Evolutionary conservation across 331 rosid genomes (phyloP).

Genomic region (Dryas integrifolia): DNA sequence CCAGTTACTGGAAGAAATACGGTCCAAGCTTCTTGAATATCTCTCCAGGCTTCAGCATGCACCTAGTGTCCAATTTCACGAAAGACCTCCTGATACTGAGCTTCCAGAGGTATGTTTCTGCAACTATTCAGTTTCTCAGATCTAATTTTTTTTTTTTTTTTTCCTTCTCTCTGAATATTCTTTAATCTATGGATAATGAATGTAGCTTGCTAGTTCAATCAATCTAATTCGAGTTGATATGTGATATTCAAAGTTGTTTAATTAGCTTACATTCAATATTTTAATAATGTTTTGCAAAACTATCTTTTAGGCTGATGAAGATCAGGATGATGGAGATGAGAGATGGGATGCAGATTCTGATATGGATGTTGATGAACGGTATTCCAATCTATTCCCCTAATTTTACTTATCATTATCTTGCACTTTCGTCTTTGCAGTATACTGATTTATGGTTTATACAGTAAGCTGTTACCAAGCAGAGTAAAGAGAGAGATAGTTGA

Average conservation of each 20-base stretch:
- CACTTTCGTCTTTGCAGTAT: slow-evolving; percentile 14
- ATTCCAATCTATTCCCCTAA: slow-evolving; percentile 20
- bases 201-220: neutral
- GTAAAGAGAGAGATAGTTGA: slow-evolving; percentile 73
- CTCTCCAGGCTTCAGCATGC: slow-evolving; percentile 90
- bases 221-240: neutral
- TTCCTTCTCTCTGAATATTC: slow-evolving; percentile 2
- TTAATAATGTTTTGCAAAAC: neutral
- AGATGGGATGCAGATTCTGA: slow-evolving; percentile 76
- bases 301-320: slow-evolving; percentile 69
- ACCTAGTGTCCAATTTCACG: slow-evolving; percentile 87
- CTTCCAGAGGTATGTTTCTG: slow-evolving; percentile 68
- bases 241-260: neutral
- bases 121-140: neutral
- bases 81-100: slow-evolving; percentile 81
- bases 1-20: slow-evolving; percentile 67
- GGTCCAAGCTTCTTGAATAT: slow-evolving; percentile 74
- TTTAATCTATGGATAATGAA: neutral
- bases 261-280: neutral
- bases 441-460: slow-evolving; percentile 31
- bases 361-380: slow-evolving; percentile 74
- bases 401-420: slow-evolving; percentile 16
- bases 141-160: neutral
- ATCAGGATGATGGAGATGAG: slow-evolving; percentile 59
- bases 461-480: slow-evolving; percentile 56